Evolutionary conservation across 768 basidiomycete species (phyloP).

Genomic region (Bullera alba): DNA sequence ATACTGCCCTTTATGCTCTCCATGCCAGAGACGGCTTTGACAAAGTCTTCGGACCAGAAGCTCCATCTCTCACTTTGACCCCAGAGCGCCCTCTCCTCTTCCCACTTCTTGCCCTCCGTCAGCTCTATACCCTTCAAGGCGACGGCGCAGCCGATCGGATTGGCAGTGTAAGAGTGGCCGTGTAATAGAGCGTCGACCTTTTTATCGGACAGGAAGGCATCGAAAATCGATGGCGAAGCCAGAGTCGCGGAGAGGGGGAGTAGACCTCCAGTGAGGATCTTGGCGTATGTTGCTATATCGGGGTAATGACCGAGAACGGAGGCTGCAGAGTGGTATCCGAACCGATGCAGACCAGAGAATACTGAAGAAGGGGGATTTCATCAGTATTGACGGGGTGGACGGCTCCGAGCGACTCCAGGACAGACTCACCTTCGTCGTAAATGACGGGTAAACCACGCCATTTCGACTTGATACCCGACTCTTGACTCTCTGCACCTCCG

Average conservation of each 20-base stretch:
- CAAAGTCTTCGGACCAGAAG: constrained; percentile 74
- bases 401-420: neutral
- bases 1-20: constrained; percentile 63
- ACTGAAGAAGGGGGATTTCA: constrained; percentile 50
- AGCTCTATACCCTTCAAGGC: constrained; percentile 71
- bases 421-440: constrained; percentile 65
- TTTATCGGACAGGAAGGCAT: constrained; percentile 63
- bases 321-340: constrained; percentile 62
- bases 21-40: constrained; percentile 57
- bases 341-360: constrained; percentile 82
- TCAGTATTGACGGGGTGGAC: neutral
- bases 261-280: constrained; percentile 86
- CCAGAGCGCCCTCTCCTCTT: constrained; percentile 60
- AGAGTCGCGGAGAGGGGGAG: constrained; percentile 80
- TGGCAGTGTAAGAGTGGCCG: constrained; percentile 93
- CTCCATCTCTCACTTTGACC: constrained; percentile 59
- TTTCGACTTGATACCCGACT: constrained; percentile 8
- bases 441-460: constrained; percentile 79
- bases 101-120: constrained; percentile 60
- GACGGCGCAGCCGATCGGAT: constrained; percentile 85
- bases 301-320: constrained; percentile 62
- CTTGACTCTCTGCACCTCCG: neutral
- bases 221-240: constrained; percentile 70
- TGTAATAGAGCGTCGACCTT: constrained; percentile 86
- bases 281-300: constrained; percentile 86